These are phyloP conservation scores for Zalaria sp. DNA, from an alignment of 2,329 filamentous ascomycete genomes.

Conservation along the genomic window DNA sequence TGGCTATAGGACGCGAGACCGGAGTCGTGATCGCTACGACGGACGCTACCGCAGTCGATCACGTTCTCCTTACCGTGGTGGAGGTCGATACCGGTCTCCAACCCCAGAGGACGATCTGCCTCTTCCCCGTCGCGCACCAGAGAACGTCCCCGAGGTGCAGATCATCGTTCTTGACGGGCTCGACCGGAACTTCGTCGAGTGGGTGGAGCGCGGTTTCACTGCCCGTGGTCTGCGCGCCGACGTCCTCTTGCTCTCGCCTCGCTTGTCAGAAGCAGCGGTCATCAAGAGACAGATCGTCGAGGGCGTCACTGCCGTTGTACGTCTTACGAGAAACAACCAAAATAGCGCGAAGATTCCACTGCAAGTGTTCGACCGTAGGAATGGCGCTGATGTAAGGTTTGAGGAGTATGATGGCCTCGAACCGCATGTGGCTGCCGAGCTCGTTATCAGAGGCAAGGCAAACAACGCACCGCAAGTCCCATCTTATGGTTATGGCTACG, in stretches of 20 bases:
- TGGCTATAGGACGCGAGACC: slow-evolving; percentile 17
- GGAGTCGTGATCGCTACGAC: slow-evolving; percentile 19
- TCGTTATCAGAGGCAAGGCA: slow-evolving; percentile 59
- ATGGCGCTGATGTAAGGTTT: slow-evolving; percentile 60
- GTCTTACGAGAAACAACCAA: slow-evolving; percentile 58
- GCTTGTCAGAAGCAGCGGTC: slow-evolving; percentile 63
- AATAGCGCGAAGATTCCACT: slow-evolving; percentile 60
- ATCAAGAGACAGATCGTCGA: slow-evolving; percentile 76
- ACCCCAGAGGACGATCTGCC: slow-evolving; percentile 56
- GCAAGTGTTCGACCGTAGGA: slow-evolving; percentile 71
- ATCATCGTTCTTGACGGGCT: slow-evolving; percentile 70
- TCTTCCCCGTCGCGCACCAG: slow-evolving; percentile 57
- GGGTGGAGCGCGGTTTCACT: slow-evolving; percentile 65
- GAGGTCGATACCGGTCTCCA: slow-evolving; percentile 16
- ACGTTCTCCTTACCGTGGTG: slow-evolving; percentile 29
- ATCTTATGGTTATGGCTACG: slow-evolving; percentile 17
- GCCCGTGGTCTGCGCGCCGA: slow-evolving; percentile 60
- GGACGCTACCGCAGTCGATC: slow-evolving; percentile 22
- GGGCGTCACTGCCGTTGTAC: slow-evolving; percentile 73
- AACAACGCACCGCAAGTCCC: slow-evolving; percentile 17
- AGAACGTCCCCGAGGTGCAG: slow-evolving; percentile 78
- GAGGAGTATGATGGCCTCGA: slow-evolving; percentile 81
- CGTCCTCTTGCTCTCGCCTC: slow-evolving; percentile 64
- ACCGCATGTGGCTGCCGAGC: slow-evolving; percentile 61
- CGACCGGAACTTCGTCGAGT: slow-evolving; percentile 64